Percentiles rank a stretch among this genome's conserved stretches.
Evolutionary conservation across 768 basidiomycete species (phyloP).

Genomic region (Boletellus emodensis): DNA sequence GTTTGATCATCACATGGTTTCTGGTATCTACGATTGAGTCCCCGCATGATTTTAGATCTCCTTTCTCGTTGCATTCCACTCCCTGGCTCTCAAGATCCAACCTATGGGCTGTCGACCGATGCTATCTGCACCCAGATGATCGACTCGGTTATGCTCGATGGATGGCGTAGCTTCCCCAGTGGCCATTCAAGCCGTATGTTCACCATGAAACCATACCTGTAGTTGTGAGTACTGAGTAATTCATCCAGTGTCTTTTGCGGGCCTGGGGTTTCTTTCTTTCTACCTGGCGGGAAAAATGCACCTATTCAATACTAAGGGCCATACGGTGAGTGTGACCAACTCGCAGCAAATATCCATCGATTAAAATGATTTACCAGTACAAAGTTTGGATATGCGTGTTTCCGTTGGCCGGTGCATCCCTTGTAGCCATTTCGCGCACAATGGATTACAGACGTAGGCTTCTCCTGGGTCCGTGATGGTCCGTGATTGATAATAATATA

Average conservation of each 20-base stretch:
- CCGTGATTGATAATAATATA: conserved; percentile 1
- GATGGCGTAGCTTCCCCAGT: conserved; percentile 89
- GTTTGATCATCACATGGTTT: not conserved
- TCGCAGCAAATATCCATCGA: not conserved
- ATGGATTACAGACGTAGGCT: conserved; percentile 82
- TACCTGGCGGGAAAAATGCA: conserved; percentile 93
- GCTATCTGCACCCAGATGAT: conserved; percentile 78
- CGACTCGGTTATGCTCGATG: conserved; percentile 59
- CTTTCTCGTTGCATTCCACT: conserved; percentile 58
- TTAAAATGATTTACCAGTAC: conserved; percentile 33
- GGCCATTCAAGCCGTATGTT: conserved; percentile 83
- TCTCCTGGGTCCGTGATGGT: conserved; percentile 4
- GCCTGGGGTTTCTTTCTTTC: conserved; percentile 82
- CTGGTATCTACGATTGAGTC: not conserved
- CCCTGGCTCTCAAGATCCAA: conserved; percentile 58
- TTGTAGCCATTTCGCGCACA: conserved; percentile 81
- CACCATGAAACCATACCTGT: not conserved
- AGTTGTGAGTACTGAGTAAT: conserved; percentile 1
- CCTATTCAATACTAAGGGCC: conserved; percentile 78
- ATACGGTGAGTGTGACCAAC: conserved; percentile 44
- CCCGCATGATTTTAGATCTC: conserved; percentile 18
- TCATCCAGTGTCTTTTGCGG: conserved; percentile 80
- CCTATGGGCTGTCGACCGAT: conserved; percentile 69
- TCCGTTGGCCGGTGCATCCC: conserved; percentile 72
- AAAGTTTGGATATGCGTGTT: conserved; percentile 83